Base-by-base conservation (phyloP, 495 filamentous ascomycete species). In the Penicillium coffeae region DNA sequence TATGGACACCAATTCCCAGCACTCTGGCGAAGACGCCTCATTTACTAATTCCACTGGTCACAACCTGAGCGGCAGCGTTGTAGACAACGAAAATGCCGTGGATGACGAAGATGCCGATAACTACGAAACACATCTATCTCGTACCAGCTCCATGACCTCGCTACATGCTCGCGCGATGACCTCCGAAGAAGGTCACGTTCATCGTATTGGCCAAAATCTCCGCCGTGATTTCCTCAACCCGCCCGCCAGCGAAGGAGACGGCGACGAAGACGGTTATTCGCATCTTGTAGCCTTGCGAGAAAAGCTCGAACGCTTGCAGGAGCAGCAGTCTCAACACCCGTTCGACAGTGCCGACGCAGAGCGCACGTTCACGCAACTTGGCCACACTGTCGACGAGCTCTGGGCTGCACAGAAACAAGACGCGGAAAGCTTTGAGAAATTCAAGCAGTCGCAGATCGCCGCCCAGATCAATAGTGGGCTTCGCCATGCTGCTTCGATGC, bases 101-200 rank as follows among this genome's bases (percentile, higher is more conserved):
- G 70, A 74, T 43, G 74, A 80, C 34, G 71, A 75, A 49, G 72
- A 74, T 38, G 70, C 70, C 41, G 74, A 60, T 45, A 66, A 76
- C n/a, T 70, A 77, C 58, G 45, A 60, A 56, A 50, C 66, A 51
- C 71, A 63, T 21, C 75, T 88, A 16, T 84, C 83, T 1, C 83
- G 89, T 25, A 79, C 85, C 47, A 84, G 79, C 65, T 91, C 87
- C 1, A 83, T 90, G 46, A 84, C 93, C 37, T 90, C 86, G 8
- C 76, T 94, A 16, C 83, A 86, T 40, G 86, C 88, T 16, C 86
- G 83, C 41, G 87, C 84, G 18, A 81, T 92, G 40, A 83, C 86
- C 9, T 78, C 89, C 37, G 93, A 98, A 69, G 93, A 98, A 77
- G 93, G 87, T 38, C 87, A 85, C 32, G 81, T 92, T 50, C 87